Evolutionary conservation across 257 asterid genomes (phyloP), one percentile per base, ranked within the genome.

Genomic region (Jacaranda copaia): DNA sequence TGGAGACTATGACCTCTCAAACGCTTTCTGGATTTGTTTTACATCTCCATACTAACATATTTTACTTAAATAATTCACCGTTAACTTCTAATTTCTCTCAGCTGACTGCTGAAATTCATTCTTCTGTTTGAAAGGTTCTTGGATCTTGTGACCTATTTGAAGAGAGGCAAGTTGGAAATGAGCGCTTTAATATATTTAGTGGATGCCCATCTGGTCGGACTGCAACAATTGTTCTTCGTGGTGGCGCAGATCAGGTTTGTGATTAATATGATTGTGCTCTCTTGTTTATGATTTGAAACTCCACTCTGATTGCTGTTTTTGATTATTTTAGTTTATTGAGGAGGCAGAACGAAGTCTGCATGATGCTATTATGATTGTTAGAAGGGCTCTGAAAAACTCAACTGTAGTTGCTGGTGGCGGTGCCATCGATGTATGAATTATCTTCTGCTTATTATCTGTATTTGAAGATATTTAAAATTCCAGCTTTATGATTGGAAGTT

Each of bases 141-240:
- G 97, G 97, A 20, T 36, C 89, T 51, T 93, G 98, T 83, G 93
- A 88, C 77, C 55, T 79, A 61, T 93, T 93, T 81, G 98, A 93
- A 90, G 98, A 93, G 86, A 93, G 60, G 76, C 98, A 91, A 90
- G 98, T 93, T 72, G 98, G 97, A 77, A 93, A 93, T 82, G 98
- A 93, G 85, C 93, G 98, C 43, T 93, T 93, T 80, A 93, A 93
- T 81, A 89, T 93, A 80, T 93, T 93, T 77, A 88, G 96, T 82
- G 98, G 98, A 75, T 93, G 98, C 81, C 98, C 96, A 19, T 84
- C 90, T 14, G 96, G 98, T 72, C 85, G 59, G 77, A 93, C 98
- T 20, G 97, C 98, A 81, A 93, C 98, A 72, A 89, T 93, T 74
- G 97, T 93, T 84, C 94, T 93, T 76, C 97, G 98, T 62, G 98